A percentile compares a stretch with the other conserved stretches of the same genome.
Evolutionary conservation across 2,329 filamentous ascomycete genomes (phyloP).

Genomic region (Colletotrichum aenigma): DNA sequence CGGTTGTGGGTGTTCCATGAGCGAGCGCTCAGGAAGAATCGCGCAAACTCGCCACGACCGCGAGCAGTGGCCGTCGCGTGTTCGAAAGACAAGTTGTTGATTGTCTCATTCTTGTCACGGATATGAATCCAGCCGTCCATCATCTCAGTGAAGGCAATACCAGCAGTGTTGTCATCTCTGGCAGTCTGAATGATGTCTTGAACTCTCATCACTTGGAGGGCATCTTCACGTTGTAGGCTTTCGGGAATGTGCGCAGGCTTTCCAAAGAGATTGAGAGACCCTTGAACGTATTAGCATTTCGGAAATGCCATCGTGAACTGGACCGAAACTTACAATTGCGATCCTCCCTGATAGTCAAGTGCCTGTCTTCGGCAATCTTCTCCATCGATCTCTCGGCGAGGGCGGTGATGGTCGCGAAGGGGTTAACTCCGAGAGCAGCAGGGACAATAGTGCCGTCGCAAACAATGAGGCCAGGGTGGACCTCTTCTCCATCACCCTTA

Average conservation of each 20-base stretch:
- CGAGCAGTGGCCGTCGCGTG: conserved; percentile 55
- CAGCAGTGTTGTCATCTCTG: conserved; percentile 45
- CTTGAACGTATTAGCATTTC: conserved; percentile 1
- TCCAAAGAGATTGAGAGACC: conserved; percentile 59
- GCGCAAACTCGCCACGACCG: conserved; percentile 56
- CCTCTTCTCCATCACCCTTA: conserved; percentile 51
- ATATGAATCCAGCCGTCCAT: conserved; percentile 66
- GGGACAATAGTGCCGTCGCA: conserved; percentile 67
- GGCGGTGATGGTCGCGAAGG: conserved; percentile 72
- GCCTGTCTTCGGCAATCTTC: conserved; percentile 41
- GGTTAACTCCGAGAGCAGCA: conserved; percentile 67
- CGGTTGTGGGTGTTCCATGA: conserved; percentile 51
- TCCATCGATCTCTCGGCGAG: conserved; percentile 69
- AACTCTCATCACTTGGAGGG: conserved; percentile 33
- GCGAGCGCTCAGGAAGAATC: conserved; percentile 64
- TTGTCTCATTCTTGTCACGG: conserved; percentile 40
- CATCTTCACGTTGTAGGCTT: conserved; percentile 32
- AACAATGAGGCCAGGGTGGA: conserved; percentile 62
- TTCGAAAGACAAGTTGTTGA: conserved; percentile 54
- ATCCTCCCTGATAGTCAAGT: neutral
- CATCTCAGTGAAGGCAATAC: conserved; percentile 66
- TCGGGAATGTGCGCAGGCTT: conserved; percentile 40
- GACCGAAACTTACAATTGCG: neutral
- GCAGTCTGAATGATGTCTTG: conserved; percentile 45
- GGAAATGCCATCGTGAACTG: rapidly evolving